phyloP scores from a whole-genome alignment of 441 rosid genomes.

The Capsella rubella region DNA sequence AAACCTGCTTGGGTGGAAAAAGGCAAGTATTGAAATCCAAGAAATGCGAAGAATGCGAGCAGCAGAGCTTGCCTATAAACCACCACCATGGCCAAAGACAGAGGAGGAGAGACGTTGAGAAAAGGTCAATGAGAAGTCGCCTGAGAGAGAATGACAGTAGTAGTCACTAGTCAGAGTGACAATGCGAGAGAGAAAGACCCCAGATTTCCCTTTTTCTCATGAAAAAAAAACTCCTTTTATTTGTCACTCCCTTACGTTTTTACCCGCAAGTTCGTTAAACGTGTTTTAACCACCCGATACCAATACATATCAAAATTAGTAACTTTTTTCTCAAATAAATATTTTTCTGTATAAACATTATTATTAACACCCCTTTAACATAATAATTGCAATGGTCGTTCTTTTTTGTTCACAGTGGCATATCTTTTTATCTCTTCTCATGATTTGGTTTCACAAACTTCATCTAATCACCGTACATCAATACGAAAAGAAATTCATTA shows the following conservation, averaged over 20 bases:
- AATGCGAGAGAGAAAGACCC: conserved; percentile 32
- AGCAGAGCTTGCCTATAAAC: conserved; percentile 42
- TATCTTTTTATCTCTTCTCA: conserved; percentile 10
- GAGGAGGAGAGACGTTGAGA: conserved; percentile 17
- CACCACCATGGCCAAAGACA: conserved; percentile 52
- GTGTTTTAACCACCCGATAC: conserved; percentile 10
- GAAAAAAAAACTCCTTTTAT: neutral
- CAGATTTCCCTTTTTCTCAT: conserved; percentile 19
- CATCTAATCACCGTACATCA: neutral
- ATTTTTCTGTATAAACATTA: neutral
- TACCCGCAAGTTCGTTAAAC: neutral
- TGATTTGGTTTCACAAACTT: conserved; percentile 17
- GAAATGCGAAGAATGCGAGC: conserved; percentile 55
- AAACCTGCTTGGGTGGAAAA: conserved; percentile 60
- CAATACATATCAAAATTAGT: neutral
- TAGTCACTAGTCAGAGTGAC: conserved; percentile 27
- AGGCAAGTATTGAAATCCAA: conserved; percentile 55
- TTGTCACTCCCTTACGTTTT: conserved; percentile 19
- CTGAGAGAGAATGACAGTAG: conserved; percentile 44
- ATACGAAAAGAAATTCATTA: no score
- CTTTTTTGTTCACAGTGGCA: neutral
- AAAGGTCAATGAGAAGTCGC: conserved; percentile 43
- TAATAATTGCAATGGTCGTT: conserved; percentile 13
- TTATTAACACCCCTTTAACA: neutral
- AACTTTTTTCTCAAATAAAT: no score